A percentile compares a stretch with the other conserved stretches of the same genome.
phyloP scores from a whole-genome alignment of 192 early-diverging fungal species.

The Polychytrium aggregatum region DNA sequence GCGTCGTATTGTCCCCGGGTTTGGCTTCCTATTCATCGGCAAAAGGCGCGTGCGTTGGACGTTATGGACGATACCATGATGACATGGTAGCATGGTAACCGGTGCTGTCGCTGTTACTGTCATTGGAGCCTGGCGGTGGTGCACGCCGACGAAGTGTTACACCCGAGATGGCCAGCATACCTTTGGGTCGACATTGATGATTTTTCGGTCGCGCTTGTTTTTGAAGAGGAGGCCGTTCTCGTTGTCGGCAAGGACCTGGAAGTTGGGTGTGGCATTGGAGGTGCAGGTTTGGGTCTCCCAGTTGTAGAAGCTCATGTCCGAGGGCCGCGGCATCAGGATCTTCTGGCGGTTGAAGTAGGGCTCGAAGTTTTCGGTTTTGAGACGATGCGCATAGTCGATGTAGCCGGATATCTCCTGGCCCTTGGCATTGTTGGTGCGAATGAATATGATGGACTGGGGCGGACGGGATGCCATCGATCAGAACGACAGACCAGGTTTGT shows the following conservation, averaged over 20 bases:
- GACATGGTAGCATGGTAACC: no score
- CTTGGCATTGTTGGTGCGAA: slow-evolving; percentile 41
- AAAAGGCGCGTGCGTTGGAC: background rate
- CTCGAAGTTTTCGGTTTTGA: slow-evolving; percentile 55
- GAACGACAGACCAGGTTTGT: no score
- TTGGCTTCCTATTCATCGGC: slow-evolving; percentile 23
- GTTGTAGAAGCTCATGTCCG: slow-evolving; percentile 55
- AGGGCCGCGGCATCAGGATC: slow-evolving; percentile 34
- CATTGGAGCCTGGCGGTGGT: no score
- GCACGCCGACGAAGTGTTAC: background rate
- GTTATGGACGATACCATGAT: background rate
- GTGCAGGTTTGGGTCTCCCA: slow-evolving; percentile 60
- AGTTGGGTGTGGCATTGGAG: slow-evolving; percentile 48
- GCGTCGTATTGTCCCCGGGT: slow-evolving; percentile 50
- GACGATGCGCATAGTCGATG: slow-evolving; percentile 52
- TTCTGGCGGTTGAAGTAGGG: slow-evolving; percentile 34
- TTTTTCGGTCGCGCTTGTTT: slow-evolving; percentile 53
- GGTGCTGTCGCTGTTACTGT: no score
- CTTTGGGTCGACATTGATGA: slow-evolving; percentile 54
- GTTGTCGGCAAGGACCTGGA: slow-evolving; percentile 57
- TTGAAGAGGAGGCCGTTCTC: slow-evolving; percentile 54
- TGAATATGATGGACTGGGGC: slow-evolving; percentile 40
- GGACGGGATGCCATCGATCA: no score
- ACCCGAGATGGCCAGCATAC: slow-evolving; percentile 8
- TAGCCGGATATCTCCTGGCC: slow-evolving; percentile 48